phyloP scores from a whole-genome alignment of 1,139 yeast species.

The Yamadazyma triangularis region DNA sequence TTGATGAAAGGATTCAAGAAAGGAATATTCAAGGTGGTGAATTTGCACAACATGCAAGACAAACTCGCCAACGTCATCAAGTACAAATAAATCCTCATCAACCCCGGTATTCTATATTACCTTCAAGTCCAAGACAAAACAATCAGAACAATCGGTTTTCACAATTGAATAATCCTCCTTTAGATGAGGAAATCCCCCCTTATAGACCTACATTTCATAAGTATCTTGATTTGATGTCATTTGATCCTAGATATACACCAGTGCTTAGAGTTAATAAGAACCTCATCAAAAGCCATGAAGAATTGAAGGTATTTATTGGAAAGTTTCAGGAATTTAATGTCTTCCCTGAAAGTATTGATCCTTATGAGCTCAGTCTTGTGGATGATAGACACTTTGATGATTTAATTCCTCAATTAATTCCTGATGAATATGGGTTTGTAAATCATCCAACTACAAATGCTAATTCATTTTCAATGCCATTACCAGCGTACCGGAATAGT shows the following conservation, averaged over 20 bases:
- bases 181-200: slow-evolving; percentile 33
- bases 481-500: slow-evolving; percentile 1
- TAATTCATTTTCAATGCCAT: background rate
- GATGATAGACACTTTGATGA: slow-evolving; percentile 35
- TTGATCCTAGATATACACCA: slow-evolving; percentile 39
- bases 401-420: slow-evolving; percentile 28
- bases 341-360: slow-evolving; percentile 30
- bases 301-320: slow-evolving; percentile 21
- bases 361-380: slow-evolving; percentile 35
- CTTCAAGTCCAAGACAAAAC: no score
- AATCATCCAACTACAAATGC: background rate
- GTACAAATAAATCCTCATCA: background rate
- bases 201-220: slow-evolving; percentile 34
- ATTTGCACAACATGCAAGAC: background rate
- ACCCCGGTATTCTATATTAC: no score
- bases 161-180: slow-evolving; percentile 1
- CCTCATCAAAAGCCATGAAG: slow-evolving; percentile 23
- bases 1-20: slow-evolving; percentile 1
- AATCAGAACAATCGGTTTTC: no score
- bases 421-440: slow-evolving; percentile 3
- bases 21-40: no score
- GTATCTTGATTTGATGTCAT: slow-evolving; percentile 34
- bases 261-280: slow-evolving; percentile 33
- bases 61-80: background rate
- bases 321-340: slow-evolving; percentile 24